phyloP scores from a whole-genome alignment of 2,329 filamentous ascomycete species.

The Sodiomyces alkalinus region DNA sequence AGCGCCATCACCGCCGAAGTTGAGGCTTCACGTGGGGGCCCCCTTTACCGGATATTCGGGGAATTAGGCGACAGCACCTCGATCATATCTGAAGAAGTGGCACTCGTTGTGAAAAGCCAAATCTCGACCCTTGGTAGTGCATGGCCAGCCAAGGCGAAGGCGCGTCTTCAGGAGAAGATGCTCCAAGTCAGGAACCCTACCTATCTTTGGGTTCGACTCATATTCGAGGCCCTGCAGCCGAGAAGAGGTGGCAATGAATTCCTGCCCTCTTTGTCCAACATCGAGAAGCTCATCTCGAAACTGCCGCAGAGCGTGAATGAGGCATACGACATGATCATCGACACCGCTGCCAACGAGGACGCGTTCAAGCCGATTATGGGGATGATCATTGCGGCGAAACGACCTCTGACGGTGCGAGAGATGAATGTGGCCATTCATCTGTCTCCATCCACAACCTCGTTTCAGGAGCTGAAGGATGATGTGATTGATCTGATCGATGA shows the following conservation, averaged over 20 bases:
- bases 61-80: neutral
- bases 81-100: neutral
- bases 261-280: neutral
- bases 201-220: conserved; percentile 1
- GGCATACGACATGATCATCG: neutral
- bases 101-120: neutral
- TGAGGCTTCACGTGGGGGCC: too few relatives aligned
- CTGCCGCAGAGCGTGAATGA: neutral
- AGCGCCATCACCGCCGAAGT: neutral
- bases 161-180: neutral
- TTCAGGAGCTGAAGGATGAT: neutral
- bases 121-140: neutral
- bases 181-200: neutral
- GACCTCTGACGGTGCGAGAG: neutral
- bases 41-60: too few relatives aligned
- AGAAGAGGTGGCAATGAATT: neutral
- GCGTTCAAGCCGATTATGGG: too few relatives aligned
- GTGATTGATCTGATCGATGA: too few relatives aligned
- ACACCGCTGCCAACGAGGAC: too few relatives aligned
- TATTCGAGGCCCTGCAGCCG: neutral
- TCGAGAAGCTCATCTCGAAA: neutral
- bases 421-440: conserved; percentile 1
- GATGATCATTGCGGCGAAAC: neutral
- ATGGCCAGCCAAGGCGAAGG: neutral
- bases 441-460: neutral